Conservation (phyloP, 2,329 filamentous ascomycete species). For the Fusarium tuaranense region DNA sequence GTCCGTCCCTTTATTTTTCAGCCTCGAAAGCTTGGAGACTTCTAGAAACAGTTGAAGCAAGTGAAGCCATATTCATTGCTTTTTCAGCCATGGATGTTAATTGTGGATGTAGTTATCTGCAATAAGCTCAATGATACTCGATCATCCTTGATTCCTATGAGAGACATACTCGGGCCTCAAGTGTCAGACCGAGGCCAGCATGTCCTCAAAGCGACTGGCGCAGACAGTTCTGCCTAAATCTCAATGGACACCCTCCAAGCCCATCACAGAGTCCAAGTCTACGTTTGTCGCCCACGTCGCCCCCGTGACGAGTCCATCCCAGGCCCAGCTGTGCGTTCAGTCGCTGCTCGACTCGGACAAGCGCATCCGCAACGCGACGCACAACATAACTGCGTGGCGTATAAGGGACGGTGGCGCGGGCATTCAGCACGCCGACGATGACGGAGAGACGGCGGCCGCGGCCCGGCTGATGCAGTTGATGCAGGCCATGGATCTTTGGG, state of each 20-base stretch:
- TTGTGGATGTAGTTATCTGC: not conserved
- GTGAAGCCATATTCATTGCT: not conserved
- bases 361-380: slow-evolving; percentile 56
- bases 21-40: slow-evolving; percentile 9
- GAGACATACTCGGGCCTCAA: slow-evolving; percentile 1
- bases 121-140: not conserved
- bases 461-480: slow-evolving; percentile 86
- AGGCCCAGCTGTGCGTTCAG: slow-evolving; percentile 78
- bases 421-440: slow-evolving; percentile 94
- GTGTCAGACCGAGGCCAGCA: slow-evolving; percentile 2
- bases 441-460: slow-evolving; percentile 93
- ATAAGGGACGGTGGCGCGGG: slow-evolving; percentile 72
- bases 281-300: slow-evolving; percentile 86
- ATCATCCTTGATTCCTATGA: not conserved
- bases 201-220: slow-evolving; percentile 22
- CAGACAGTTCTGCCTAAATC: slow-evolving; percentile 34
- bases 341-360: slow-evolving; percentile 86
- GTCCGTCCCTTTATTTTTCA: not conserved
- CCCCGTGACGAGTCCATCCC: slow-evolving; percentile 73
- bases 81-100: not conserved
- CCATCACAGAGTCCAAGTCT: slow-evolving; percentile 84
- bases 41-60: not conserved
- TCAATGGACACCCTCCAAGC: slow-evolving; percentile 80
- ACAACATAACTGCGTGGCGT: slow-evolving; percentile 38
- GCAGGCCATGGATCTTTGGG: slow-evolving; percentile 95